Conservation (phyloP, 805 yeast species). For the Kuraishia piskuri region DNA sequence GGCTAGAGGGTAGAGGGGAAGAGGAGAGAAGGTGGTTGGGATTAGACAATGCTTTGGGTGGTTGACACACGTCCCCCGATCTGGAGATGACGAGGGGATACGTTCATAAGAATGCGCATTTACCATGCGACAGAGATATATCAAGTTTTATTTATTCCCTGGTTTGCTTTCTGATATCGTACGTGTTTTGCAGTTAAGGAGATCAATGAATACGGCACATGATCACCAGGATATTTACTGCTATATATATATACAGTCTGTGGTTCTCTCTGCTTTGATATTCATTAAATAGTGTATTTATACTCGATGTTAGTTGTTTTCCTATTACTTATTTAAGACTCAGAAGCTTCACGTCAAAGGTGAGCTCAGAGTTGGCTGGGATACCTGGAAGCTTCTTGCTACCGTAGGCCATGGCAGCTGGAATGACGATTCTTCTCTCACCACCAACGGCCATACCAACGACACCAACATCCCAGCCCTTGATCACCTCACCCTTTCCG, state of each 20-base stretch:
- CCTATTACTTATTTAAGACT: slow-evolving; percentile 52
- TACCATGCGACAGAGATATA: no score
- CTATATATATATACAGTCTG: no score
- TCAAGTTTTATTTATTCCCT: no score
- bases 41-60: background rate
- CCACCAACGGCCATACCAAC: slow-evolving; percentile 99
- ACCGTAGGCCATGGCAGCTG: slow-evolving; percentile 96
- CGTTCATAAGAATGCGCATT: background rate
- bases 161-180: no score
- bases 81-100: background rate
- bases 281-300: background rate
- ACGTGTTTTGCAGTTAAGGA: no score
- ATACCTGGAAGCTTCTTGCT: slow-evolving; percentile 91
- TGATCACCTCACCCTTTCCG: slow-evolving; percentile 97
- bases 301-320: background rate
- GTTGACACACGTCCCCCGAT: background rate
- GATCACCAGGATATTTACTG: no score
- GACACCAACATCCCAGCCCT: slow-evolving; percentile 98
- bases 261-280: background rate
- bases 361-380: slow-evolving; percentile 94
- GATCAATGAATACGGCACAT: no score
- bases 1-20: no score
- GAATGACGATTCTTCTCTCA: slow-evolving; percentile 95
- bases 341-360: slow-evolving; percentile 92
- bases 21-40: background rate